A percentile compares a stretch with the other conserved stretches of the same genome.
Conservation (phyloP, 495 filamentous ascomycete genomes). For the Clavariopsis aquatica region DNA sequence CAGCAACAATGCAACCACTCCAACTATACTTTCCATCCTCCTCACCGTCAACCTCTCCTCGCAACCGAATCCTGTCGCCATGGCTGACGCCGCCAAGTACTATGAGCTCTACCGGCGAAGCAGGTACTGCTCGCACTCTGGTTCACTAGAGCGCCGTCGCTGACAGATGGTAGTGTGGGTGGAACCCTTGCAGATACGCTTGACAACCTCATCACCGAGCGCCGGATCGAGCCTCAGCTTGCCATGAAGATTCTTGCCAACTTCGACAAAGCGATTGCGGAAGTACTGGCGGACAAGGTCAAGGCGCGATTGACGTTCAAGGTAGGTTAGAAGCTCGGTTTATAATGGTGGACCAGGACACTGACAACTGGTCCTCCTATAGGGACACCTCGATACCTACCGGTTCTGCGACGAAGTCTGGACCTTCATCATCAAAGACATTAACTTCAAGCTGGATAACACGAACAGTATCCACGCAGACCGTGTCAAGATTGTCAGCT, state of each 20-base stretch:
- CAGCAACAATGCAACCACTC: background rate
- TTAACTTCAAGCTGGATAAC: conserved; percentile 94
- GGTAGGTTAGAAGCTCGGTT: conserved; percentile 52
- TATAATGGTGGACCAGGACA: background rate
- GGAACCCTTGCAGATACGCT: conserved; percentile 91
- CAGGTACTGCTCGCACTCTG: conserved; percentile 62
- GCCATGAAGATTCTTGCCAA: conserved; percentile 96
- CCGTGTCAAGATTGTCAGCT: conserved; percentile 96
- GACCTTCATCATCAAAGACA: conserved; percentile 99
- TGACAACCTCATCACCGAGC: conserved; percentile 89
- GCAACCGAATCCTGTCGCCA: conserved; percentile 16
- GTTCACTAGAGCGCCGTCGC: conserved; percentile 6
- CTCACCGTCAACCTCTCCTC: conserved; percentile 1
- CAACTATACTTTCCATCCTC: conserved; percentile 15
- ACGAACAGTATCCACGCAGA: conserved; percentile 49
- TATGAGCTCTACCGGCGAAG: conserved; percentile 97
- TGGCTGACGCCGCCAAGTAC: conserved; percentile 52
- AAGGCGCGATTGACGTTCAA: conserved; percentile 93
- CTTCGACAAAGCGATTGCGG: conserved; percentile 87
- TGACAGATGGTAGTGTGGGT: conserved; percentile 69
- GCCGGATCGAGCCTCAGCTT: conserved; percentile 93
- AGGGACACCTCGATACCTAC: conserved; percentile 98
- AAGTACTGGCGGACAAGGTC: conserved; percentile 85
- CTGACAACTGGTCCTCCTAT: conserved; percentile 23
- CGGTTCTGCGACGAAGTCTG: conserved; percentile 99